Evolutionary conservation across 495 filamentous ascomycete genomes (phyloP).

Genomic region (Neurospora sublineolata): DNA sequence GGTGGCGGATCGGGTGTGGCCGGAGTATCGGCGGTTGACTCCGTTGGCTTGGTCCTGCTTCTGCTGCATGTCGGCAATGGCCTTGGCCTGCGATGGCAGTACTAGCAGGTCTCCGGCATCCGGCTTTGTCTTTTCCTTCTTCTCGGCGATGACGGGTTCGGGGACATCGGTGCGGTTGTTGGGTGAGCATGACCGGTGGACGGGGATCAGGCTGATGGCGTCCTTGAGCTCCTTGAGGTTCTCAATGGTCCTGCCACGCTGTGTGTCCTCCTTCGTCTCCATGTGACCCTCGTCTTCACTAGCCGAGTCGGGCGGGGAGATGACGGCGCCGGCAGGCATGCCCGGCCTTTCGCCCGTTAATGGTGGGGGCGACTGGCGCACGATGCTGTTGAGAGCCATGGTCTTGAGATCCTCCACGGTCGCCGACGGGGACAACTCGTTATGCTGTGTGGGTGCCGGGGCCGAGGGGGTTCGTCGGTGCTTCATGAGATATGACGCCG

Average conservation of each 20-base stretch:
- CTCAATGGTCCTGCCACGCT: conserved; percentile 40
- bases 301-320: conserved; percentile 79
- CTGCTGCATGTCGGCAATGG: conserved; percentile 27
- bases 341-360: conserved; percentile 45
- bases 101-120: conserved; percentile 24
- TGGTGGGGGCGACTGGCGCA: conserved; percentile 72
- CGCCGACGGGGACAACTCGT: conserved; percentile 30
- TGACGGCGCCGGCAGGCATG: conserved; percentile 69
- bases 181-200: conserved; percentile 55
- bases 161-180: conserved; percentile 16
- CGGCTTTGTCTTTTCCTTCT: background rate
- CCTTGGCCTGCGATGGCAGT: conserved; percentile 21
- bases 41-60: conserved; percentile 20
- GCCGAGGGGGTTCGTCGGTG: conserved; percentile 37
- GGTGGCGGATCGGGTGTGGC: conserved; percentile 72
- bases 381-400: conserved; percentile 36
- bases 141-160: conserved; percentile 3
- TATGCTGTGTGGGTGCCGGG: conserved; percentile 18
- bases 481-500: conserved; percentile 61
- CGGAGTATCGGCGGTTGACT: conserved; percentile 35
- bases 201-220: conserved; percentile 68
- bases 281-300: conserved; percentile 57
- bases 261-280: background rate
- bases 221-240: conserved; percentile 70
- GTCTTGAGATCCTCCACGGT: conserved; percentile 41